phyloP scores from a whole-genome alignment of 768 basidiomycete species.

The Mycena venus region DNA sequence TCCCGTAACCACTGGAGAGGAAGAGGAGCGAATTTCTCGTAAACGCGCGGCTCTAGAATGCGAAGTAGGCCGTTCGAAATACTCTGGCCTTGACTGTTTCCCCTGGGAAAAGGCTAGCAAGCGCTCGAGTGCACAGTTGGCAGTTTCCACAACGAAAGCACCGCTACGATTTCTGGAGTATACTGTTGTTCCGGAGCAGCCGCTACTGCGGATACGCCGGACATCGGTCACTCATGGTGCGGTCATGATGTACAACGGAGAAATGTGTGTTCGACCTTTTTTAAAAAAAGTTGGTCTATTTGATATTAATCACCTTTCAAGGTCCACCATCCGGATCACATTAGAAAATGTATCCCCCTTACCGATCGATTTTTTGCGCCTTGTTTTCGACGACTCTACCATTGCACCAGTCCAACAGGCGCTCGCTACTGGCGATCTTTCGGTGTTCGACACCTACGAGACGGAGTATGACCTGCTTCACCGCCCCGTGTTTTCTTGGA shows the following conservation, averaged over 20 bases:
- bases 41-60: constrained; percentile 72
- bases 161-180: constrained; percentile 79
- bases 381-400: constrained; percentile 94
- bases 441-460: constrained; percentile 91
- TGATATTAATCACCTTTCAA: constrained; percentile 47
- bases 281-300: neutral
- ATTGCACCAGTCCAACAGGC: constrained; percentile 81
- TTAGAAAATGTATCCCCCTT: constrained; percentile 91
- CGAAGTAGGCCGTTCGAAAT: constrained; percentile 81
- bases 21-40: constrained; percentile 71
- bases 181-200: constrained; percentile 88
- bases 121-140: constrained; percentile 43
- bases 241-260: constrained; percentile 95
- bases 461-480: constrained; percentile 86
- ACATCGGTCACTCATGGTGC: constrained; percentile 95
- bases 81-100: constrained; percentile 78
- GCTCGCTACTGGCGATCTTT: constrained; percentile 83
- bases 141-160: constrained; percentile 34
- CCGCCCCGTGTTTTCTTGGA: constrained; percentile 87
- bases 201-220: constrained; percentile 86
- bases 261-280: constrained; percentile 68
- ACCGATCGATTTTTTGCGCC: constrained; percentile 86
- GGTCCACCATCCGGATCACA: constrained; percentile 87
- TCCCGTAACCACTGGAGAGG: constrained; percentile 79
- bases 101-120: constrained; percentile 68